Conservation (phyloP, 805 yeast genomes). For the Jamesozyma rosinii region DNA sequence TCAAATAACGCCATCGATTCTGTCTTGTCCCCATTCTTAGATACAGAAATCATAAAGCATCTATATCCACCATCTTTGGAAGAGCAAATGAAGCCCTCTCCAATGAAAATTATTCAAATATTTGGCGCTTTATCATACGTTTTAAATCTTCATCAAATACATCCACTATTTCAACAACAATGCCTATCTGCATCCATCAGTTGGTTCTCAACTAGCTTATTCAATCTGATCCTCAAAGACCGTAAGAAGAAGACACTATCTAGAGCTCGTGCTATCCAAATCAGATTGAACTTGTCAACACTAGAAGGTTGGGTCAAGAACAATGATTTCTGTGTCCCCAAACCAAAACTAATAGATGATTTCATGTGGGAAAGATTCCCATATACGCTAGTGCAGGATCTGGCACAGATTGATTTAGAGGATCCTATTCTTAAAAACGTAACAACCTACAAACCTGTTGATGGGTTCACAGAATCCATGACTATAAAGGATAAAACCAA, state of each 20-base stretch:
- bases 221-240: constrained; percentile 61
- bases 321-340: constrained; percentile 24
- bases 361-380: constrained; percentile 34
- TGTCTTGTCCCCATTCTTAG: constrained; percentile 35
- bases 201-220: constrained; percentile 64
- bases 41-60: constrained; percentile 66
- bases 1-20: constrained; percentile 1
- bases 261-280: constrained; percentile 80
- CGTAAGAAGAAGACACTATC: constrained; percentile 54
- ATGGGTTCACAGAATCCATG: constrained; percentile 3
- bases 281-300: constrained; percentile 74
- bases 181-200: constrained; percentile 68
- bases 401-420: constrained; percentile 21
- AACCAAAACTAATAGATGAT: constrained; percentile 31
- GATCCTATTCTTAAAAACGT: constrained; percentile 20
- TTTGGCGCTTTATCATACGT: constrained; percentile 84
- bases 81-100: constrained; percentile 81
- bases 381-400: constrained; percentile 29
- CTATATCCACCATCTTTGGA: constrained; percentile 77
- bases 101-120: constrained; percentile 73
- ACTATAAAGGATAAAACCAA: constrained; percentile 25
- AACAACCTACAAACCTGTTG: constrained; percentile 19
- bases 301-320: constrained; percentile 88
- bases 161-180: constrained; percentile 68
- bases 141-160: constrained; percentile 70